Conservation (phyloP, 2,329 filamentous ascomycete genomes). For the Pyricularia sp. region DNA sequence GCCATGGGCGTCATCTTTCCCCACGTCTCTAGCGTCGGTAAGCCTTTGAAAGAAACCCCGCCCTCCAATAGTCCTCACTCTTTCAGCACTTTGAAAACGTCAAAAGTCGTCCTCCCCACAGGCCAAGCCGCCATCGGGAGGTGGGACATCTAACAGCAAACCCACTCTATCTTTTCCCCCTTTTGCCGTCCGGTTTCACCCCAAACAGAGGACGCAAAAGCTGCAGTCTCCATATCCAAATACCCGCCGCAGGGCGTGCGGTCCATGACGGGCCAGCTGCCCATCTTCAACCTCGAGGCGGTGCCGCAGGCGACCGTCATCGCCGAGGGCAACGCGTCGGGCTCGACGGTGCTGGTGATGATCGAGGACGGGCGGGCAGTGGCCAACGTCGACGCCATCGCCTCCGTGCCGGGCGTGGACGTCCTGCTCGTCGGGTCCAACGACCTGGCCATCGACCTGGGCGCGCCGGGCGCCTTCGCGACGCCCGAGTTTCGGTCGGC, state of each 20-base stretch:
- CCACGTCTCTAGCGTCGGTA: conserved; percentile 21
- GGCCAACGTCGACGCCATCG: conserved; percentile 27
- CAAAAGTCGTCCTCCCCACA: neutral
- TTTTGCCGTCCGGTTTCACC: no score
- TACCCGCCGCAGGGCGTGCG: conserved; percentile 16
- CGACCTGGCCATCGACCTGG: conserved; percentile 28
- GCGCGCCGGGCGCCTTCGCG: conserved; percentile 29
- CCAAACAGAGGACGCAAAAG: conserved; percentile 14
- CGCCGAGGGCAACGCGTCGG: conserved; percentile 8
- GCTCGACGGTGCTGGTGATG: conserved; percentile 17
- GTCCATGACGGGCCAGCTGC: conserved; percentile 14
- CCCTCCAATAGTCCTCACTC: no score
- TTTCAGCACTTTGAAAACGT: no score
- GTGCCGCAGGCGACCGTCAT: conserved; percentile 12
- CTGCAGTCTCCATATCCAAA: conserved; percentile 13
- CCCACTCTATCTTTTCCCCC: no score
- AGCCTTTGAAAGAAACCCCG: neutral
- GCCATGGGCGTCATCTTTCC: conserved; percentile 30
- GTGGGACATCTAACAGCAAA: neutral
- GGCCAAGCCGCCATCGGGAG: neutral
- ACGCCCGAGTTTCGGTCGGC: conserved; percentile 9
- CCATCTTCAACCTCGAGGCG: conserved; percentile 3
- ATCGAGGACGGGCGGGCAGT: conserved; percentile 23
- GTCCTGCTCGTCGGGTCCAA: conserved; percentile 28
- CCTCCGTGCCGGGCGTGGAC: conserved; percentile 29